A percentile compares a stretch with the other conserved stretches of the same genome.
phyloP scores from a whole-genome alignment of 208 protist species.

The Lotmaria passim region DNA sequence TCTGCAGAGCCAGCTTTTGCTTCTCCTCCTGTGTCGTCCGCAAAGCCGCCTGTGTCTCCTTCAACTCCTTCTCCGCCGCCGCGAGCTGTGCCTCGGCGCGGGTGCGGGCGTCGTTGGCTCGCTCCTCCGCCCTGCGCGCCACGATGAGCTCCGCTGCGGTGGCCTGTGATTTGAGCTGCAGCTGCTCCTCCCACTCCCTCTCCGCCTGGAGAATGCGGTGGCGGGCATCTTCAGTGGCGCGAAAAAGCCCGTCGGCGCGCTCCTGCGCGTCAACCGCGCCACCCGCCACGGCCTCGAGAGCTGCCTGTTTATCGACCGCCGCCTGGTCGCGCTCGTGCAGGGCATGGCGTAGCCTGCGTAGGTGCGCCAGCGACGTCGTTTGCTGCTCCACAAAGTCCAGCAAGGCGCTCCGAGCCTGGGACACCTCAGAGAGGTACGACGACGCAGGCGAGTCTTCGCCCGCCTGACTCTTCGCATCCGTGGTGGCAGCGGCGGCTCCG shows the following conservation, averaged over 20 bases:
- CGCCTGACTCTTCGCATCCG: not conserved
- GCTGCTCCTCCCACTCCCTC: conserved; percentile 56
- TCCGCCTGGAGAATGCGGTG: conserved; percentile 27
- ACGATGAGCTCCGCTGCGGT: conserved; percentile 47
- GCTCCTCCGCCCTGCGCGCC: conserved; percentile 41
- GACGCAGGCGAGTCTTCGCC: too few relatives aligned
- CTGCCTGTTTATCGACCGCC: not conserved
- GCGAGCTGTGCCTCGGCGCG: conserved; percentile 41
- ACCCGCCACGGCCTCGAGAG: conserved; percentile 32
- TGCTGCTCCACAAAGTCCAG: conserved; percentile 2
- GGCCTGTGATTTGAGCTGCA: conserved; percentile 17
- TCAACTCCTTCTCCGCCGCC: conserved; percentile 34
- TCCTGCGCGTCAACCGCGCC: conserved; percentile 17
- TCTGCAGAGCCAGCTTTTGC: conserved; percentile 30
- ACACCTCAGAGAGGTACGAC: not conserved
- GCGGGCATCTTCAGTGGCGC: conserved; percentile 32
- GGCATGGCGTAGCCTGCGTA: not conserved
- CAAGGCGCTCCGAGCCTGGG: not conserved
- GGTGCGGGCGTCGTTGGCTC: conserved; percentile 40
- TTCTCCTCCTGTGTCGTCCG: conserved; percentile 33
- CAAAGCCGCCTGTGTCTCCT: conserved; percentile 12
- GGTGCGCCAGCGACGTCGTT: not conserved
- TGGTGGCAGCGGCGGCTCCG: not conserved
- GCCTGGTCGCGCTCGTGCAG: conserved; percentile 4
- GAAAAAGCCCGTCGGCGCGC: conserved; percentile 28